Evolutionary conservation across 805 yeast species (phyloP), one percentile per base, ranked within the genome.

Genomic region (Komagataella pseudopastoris): DNA sequence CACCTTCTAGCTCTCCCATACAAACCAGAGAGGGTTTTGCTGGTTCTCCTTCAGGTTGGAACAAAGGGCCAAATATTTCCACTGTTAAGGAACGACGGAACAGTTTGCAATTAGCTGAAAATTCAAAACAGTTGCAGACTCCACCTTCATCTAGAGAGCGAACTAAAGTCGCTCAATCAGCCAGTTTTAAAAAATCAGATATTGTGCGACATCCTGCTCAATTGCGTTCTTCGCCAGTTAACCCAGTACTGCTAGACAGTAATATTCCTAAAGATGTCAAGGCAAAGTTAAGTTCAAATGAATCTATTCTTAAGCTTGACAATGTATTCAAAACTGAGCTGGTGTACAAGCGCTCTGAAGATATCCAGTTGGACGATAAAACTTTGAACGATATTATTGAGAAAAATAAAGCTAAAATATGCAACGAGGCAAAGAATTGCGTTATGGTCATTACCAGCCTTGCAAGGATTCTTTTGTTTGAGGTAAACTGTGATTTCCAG

Each of bases 391-490:
- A 53, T 23, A 59, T 67, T 43, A 65, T 63, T n/a, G 58, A 58
- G 12, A 63, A 61, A 24, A 63, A 65, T 51, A 62, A 61, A 18
- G 59, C 61, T 45, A 57, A 54, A 10, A 55, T 68, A 30, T 61
- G 59, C 23, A 57, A 63, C 39, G 64, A 62, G 52, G 45, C 66
- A 44, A 66, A 63, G 50, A 57, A 67, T 6, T 66, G 70, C 53
- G 58, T 68, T 47, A 53, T 68, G 50, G 59, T 67, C 1, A 66
- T 68, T 49, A 68, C 71, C 0, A 63, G 67, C 16, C 54, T 58
- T 57, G 71, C 71, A 3, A 55, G 71, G 23, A 46, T 68, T 17
- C 56, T 68, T 46, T 63, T 68, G 10, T 68, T 62, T 55, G 71
- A 68, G 50, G 54, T 65, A 10, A 59, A 63, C 36, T 56, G 66